Percentiles rank a stretch among this genome's conserved stretches.
Conservation (phyloP, 371 early-diverging fungal species). For the Rhizoclosmatium hyalinum region DNA sequence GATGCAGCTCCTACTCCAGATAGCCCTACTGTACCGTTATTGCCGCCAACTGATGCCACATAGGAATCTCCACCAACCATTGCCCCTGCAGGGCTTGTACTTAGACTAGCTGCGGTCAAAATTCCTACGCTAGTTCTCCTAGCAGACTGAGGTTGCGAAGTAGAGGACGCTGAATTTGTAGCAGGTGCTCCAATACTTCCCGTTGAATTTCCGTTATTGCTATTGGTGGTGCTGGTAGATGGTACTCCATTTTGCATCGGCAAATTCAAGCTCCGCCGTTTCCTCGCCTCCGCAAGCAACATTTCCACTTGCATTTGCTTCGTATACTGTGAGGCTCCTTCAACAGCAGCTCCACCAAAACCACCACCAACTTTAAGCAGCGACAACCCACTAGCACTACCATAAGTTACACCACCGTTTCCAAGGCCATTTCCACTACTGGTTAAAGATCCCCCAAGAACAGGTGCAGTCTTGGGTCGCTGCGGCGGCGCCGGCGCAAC, state of each 20-base stretch:
- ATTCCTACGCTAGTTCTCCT: conserved; percentile 15
- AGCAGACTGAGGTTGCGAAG: not conserved
- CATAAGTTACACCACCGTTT: not conserved
- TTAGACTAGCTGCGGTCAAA: conserved; percentile 8
- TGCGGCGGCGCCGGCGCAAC: not conserved
- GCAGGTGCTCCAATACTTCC: too few species aligned
- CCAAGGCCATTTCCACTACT: not conserved
- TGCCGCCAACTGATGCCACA: not conserved
- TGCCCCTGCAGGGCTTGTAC: not conserved
- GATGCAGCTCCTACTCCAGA: not conserved
- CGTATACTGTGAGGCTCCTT: not conserved
- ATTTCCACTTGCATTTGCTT: conserved; percentile 12
- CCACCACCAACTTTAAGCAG: not conserved
- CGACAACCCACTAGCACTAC: not conserved
- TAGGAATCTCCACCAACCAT: not conserved
- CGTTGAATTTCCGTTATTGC: too few species aligned
- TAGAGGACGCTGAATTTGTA: too few species aligned
- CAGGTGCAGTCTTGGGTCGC: not conserved
- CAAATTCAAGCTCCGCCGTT: not conserved
- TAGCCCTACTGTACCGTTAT: not conserved
- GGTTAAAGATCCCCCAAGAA: not conserved
- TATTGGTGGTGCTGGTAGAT: too few species aligned
- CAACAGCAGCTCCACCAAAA: not conserved
- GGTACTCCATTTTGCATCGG: not conserved
- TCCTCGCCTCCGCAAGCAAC: conserved; percentile 5